Evolutionary conservation across 163 green algal genomes (phyloP), one percentile per base, ranked within the genome.

Genomic region (Coccomyxa subellipsoidea): DNA sequence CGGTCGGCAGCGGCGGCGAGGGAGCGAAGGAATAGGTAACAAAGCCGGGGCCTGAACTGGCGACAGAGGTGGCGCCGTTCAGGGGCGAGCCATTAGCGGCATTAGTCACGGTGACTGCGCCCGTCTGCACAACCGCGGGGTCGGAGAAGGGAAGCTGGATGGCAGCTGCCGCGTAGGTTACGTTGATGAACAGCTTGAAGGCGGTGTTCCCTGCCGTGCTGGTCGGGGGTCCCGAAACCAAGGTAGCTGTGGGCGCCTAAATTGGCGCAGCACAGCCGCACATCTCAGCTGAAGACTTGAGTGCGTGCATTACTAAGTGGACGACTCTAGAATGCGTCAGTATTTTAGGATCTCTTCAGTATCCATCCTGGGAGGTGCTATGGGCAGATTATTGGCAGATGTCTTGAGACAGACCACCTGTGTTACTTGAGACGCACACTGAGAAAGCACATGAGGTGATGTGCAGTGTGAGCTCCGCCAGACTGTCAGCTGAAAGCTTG

Each of bases 111-210:
- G 47, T 73, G 66, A 73, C 66, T 32, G 29, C n/a, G 27, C 66
- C 66, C 2, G n/a, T 32, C 8, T 4, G 29, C 29, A 34, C 66
- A 10, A 23, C 66, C 8, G 66, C 66, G 2, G 66, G 66, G 66
- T 73, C 66, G 0, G 66, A 73, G n/a, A 73, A 73, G 10, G 66
- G 66, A 32, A 73, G 66, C 66, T 73, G 66, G 66, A 73, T 34
- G 27, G 66, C 66, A 36, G 66, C n/a, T 32, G 66, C 66, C 27
- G 66, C 21, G 66, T 73, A 73, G 29, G 66, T 73, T 18, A 73
- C 66, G 4, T 36, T 73, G 66, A 34, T 23, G 10, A 18, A 36
- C 6, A 73, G 66, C 2, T 34, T 21, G 66, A 73, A 73, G 66
- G 21, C 18, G 18, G 29, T 8, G 66, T 32, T 23, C 32, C 6